phyloP scores from a whole-genome alignment of 106 monocot species.

The Dactylorhiza incarnata region DNA sequence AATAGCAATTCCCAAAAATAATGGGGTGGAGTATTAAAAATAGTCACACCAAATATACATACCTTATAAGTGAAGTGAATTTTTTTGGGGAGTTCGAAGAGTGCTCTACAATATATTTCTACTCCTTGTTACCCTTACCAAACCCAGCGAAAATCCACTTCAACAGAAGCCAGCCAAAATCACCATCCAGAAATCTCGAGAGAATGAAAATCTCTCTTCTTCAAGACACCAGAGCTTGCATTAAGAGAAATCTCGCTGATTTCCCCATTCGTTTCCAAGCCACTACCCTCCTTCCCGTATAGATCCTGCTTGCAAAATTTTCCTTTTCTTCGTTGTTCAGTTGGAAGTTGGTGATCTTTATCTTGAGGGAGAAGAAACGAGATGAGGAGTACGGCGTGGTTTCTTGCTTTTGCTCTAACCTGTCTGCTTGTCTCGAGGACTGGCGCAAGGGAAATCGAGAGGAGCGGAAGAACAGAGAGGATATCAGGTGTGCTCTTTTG shows the following conservation, averaged over 20 bases:
- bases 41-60: too few species aligned
- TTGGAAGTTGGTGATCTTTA: not conserved
- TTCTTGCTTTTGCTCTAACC: not conserved
- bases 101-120: too few species aligned
- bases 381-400: not conserved
- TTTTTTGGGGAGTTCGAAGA: too few species aligned
- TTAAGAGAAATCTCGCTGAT: not conserved
- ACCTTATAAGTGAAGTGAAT: too few species aligned
- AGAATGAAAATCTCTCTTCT: too few species aligned
- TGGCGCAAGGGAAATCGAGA: conserved; percentile 16
- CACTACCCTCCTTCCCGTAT: not conserved
- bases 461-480: conserved; percentile 40
- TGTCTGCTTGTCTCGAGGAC: not conserved
- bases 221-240: too few species aligned
- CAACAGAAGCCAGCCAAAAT: too few species aligned
- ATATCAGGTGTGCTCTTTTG: conserved; percentile 34
- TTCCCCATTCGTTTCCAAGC: not conserved
- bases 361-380: not conserved
- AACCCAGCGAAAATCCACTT: too few species aligned
- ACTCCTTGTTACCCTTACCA: too few species aligned
- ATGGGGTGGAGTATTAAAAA: too few species aligned
- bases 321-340: not conserved
- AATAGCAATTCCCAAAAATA: too few species aligned
- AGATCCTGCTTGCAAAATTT: not conserved
- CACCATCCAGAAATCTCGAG: too few species aligned